Evolutionary conservation across 352 stramenopile genomes (phyloP).

Genomic region (Globisporangium canariense): DNA sequence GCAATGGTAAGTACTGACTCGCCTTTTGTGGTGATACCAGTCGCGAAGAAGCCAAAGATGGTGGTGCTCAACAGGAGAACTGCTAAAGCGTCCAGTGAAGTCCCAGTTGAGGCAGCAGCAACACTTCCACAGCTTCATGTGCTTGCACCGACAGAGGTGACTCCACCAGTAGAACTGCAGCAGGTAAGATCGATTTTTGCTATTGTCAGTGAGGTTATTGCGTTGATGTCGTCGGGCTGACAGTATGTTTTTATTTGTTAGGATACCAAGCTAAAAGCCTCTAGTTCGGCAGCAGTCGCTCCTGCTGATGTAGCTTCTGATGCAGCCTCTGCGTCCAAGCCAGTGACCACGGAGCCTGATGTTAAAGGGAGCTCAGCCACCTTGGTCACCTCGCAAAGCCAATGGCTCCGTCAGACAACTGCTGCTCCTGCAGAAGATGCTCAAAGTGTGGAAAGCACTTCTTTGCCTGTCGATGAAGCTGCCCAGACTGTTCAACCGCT

Average conservation of each 20-base stretch:
- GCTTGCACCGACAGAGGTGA: background rate
- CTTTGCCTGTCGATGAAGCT: background rate
- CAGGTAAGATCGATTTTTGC: background rate
- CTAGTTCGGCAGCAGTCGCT: no score
- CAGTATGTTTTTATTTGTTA: background rate
- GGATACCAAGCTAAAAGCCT: background rate
- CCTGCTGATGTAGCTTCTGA: background rate
- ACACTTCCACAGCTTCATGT: background rate
- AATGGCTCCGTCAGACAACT: background rate
- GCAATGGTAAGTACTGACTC: no score
- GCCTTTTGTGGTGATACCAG: background rate
- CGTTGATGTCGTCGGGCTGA: background rate
- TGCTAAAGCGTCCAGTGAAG: background rate
- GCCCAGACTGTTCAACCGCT: no score
- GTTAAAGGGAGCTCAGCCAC: background rate
- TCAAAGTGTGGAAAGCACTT: background rate
- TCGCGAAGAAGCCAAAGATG: conserved; percentile 5
- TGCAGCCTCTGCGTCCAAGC: background rate
- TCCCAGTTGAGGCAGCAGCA: background rate
- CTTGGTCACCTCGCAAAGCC: background rate
- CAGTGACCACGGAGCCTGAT: background rate
- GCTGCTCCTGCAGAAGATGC: background rate
- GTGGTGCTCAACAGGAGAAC: conserved; percentile 4
- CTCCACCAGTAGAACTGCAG: background rate
- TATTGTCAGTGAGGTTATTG: background rate